Base-by-base conservation (phyloP, 139 green algal species). In the Dunaliella primolecta region DNA sequence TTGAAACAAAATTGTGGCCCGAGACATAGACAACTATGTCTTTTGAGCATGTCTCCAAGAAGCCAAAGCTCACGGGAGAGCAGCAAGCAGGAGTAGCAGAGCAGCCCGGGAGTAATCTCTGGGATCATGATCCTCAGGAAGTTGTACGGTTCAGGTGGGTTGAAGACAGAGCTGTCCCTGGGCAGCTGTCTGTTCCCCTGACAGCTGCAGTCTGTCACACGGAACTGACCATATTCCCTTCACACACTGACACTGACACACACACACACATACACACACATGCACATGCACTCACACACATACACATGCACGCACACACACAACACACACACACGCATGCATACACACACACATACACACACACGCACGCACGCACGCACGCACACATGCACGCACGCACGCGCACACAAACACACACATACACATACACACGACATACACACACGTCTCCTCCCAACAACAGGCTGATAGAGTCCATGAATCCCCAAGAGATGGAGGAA, bases 401-500 rank as follows among this genome's bases (percentile, higher is more conserved):
- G 15, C 46, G 15, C 46, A 64, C 46, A 64, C 46, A 64, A 7
- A 64, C 46, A 64, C 46, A 64, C 46, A 64, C 46, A 64, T 15
- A 64, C 46, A 64, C 46, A 64, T 15, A 64, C 46, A 64, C 46
- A 64, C 46, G n/a, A n/a, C n/a, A n/a, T n/a, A 64, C 46, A 64
- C 46, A 64, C 46, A 64, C 46, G n/a, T n/a, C n/a, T n/a, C n/a
- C n/a, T n/a, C n/a, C n/a, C n/a, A n/a, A n/a, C n/a, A n/a, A 64
- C 78, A 56, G 81, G 0, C 46, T 81, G 1, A 37, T 89, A 7
- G 29, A 25, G 34, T 72, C 11, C 33, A 35, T 27, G 7, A 46
- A 30, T 0, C 23, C 55, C 0, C 76, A 87, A 3, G 88, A 76
- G 7, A 71, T 92, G 82, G 57, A 57, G 21, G 32, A 64, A 2